A percentile compares a stretch with the other conserved stretches of the same genome.
These are phyloP conservation scores for Penicillium sp. DNA, from an alignment of 2,329 filamentous ascomycete species.

Conservation along the genomic window DNA sequence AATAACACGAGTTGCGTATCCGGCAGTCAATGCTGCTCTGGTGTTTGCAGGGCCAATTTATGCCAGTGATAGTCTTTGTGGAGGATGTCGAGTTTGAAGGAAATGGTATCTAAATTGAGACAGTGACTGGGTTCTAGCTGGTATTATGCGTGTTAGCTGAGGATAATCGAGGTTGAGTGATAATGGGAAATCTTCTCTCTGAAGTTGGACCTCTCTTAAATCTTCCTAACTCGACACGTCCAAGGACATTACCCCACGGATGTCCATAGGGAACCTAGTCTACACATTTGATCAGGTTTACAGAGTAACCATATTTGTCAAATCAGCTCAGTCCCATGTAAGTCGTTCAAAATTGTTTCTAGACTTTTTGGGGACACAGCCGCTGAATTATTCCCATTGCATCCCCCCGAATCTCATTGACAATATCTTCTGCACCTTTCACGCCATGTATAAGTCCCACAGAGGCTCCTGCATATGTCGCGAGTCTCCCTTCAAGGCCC, in stretches of 20 bases:
- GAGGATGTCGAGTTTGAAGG: background rate
- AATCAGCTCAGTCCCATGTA: background rate
- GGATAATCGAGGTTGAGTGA: background rate
- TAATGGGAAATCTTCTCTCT: background rate
- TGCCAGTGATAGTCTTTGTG: background rate
- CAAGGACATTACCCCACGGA: background rate
- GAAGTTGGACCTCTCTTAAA: background rate
- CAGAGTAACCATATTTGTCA: background rate
- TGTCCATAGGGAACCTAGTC: background rate
- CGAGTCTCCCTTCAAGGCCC: conserved; percentile 49
- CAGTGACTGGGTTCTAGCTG: background rate
- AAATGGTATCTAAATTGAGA: background rate
- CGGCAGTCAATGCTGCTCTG: background rate
- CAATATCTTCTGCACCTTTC: conserved; percentile 39
- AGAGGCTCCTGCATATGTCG: conserved; percentile 50
- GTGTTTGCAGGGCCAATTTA: background rate
- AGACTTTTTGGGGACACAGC: background rate
- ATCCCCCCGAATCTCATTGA: conserved; percentile 26
- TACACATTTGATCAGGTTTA: background rate
- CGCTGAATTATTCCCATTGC: conserved; percentile 10
- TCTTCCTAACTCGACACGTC: background rate
- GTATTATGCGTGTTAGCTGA: background rate
- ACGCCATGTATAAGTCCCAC: conserved; percentile 47
- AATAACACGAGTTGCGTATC: background rate
- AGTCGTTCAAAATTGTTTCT: background rate